Percentiles rank a stretch among this genome's conserved stretches.
Conservation (phyloP, 208 protist genomes). For the Perkinsela sp. region DNA sequence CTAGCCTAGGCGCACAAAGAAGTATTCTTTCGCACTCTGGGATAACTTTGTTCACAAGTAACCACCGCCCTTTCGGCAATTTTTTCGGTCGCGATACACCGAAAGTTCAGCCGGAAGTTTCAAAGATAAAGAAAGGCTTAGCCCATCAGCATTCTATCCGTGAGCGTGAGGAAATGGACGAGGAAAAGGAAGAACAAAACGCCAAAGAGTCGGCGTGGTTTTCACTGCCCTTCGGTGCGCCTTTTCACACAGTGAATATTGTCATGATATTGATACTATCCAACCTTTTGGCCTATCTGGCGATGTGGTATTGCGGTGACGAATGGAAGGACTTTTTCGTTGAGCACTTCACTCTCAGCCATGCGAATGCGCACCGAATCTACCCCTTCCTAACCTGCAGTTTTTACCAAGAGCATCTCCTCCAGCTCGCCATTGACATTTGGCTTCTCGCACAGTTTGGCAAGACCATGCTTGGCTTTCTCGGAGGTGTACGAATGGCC, state of each 20-base stretch:
- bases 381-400: slow-evolving; percentile 55
- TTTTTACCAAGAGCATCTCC: slow-evolving; percentile 52
- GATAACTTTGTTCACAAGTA: background rate
- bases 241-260: slow-evolving; percentile 58
- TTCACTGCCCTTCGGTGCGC: slow-evolving; percentile 42
- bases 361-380: slow-evolving; percentile 30
- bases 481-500: slow-evolving; percentile 36
- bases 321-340: slow-evolving; percentile 43
- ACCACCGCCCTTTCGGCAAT: background rate
- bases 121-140: background rate
- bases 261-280: slow-evolving; percentile 39
- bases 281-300: slow-evolving; percentile 32
- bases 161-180: slow-evolving; percentile 11
- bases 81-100: background rate
- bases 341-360: slow-evolving; percentile 49
- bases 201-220: slow-evolving; percentile 15
- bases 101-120: background rate
- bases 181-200: slow-evolving; percentile 9
- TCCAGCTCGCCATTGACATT: slow-evolving; percentile 48
- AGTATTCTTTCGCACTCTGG: too few species aligned
- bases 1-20: too few species aligned
- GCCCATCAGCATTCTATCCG: background rate
- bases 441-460: slow-evolving; percentile 52
- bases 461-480: slow-evolving; percentile 42
- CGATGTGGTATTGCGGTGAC: slow-evolving; percentile 36